Percentiles rank a stretch among this genome's conserved stretches.
These are phyloP conservation scores for Kodamaea restingae DNA, from an alignment of 805 yeast genomes.

Conservation along the genomic window DNA sequence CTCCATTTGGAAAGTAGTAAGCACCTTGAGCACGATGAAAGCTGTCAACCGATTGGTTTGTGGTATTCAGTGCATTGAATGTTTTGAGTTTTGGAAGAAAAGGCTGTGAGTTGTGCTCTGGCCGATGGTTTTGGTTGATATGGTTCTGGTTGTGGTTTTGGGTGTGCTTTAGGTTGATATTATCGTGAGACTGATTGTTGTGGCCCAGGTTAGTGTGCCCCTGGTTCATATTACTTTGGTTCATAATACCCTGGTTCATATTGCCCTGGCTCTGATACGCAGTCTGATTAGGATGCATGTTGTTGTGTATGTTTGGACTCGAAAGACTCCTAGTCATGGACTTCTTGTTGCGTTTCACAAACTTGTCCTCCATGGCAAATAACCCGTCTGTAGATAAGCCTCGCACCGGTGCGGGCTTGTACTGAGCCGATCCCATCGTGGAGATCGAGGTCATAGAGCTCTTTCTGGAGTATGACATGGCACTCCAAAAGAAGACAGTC, in stretches of 20 bases:
- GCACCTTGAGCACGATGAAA: constrained; percentile 16
- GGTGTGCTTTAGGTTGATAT: no score
- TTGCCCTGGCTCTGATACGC: not conserved
- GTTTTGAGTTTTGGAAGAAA: not conserved
- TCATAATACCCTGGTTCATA: not conserved
- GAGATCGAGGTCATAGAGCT: constrained; percentile 29
- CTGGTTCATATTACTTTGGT: not conserved
- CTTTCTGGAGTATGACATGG: constrained; percentile 20
- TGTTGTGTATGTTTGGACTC: no score
- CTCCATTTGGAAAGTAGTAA: constrained; percentile 52
- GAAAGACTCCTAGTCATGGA: not conserved
- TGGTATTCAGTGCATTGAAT: not conserved
- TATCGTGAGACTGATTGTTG: no score
- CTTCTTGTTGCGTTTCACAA: constrained; percentile 25
- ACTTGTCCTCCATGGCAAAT: constrained; percentile 34
- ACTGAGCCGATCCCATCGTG: not conserved
- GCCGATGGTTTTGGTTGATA: not conserved
- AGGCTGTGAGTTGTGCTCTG: no score
- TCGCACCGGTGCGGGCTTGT: constrained; percentile 18
- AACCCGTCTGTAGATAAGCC: constrained; percentile 38
- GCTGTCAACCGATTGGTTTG: not conserved
- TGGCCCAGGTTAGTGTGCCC: no score
- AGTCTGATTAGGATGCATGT: no score
- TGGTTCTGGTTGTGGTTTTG: not conserved
- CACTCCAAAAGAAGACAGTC: not conserved